Evolutionary conservation across 2,329 filamentous ascomycete species (phyloP).

Genomic region (Ophiostoma ulmi): DNA sequence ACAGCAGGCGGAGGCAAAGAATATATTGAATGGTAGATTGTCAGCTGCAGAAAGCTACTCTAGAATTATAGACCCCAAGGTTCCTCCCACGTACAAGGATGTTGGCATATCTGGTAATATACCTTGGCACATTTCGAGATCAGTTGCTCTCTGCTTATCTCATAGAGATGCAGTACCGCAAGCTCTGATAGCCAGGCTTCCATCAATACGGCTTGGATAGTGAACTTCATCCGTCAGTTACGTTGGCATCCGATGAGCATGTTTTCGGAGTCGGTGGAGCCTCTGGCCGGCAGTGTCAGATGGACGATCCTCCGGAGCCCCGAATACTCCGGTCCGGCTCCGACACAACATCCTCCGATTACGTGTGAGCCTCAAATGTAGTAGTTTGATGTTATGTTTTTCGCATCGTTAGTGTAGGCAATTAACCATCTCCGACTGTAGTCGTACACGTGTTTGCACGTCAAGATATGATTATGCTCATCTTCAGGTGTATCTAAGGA

Average conservation of each 20-base stretch:
- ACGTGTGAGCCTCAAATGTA: background rate
- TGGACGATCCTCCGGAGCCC: background rate
- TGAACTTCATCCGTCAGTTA: no score
- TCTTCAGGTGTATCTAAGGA: background rate
- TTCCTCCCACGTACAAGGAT: background rate
- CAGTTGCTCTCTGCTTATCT: background rate
- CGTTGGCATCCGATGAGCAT: background rate
- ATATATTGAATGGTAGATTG: background rate
- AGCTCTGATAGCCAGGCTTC: background rate
- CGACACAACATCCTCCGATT: background rate
- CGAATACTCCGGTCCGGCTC: background rate
- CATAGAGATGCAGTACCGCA: background rate
- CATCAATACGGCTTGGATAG: background rate
- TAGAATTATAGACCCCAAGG: background rate
- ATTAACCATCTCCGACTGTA: background rate
- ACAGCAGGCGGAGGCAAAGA: background rate
- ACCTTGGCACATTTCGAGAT: background rate
- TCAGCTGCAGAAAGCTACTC: background rate
- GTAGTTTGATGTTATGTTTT: background rate
- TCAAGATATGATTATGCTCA: background rate
- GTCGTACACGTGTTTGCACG: background rate
- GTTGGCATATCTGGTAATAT: background rate
- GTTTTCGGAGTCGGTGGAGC: background rate
- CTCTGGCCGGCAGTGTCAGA: background rate
- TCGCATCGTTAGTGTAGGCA: background rate